Base-by-base conservation (phyloP, 2,329 filamentous ascomycete genomes). In the Neospermospora avenae region DNA sequence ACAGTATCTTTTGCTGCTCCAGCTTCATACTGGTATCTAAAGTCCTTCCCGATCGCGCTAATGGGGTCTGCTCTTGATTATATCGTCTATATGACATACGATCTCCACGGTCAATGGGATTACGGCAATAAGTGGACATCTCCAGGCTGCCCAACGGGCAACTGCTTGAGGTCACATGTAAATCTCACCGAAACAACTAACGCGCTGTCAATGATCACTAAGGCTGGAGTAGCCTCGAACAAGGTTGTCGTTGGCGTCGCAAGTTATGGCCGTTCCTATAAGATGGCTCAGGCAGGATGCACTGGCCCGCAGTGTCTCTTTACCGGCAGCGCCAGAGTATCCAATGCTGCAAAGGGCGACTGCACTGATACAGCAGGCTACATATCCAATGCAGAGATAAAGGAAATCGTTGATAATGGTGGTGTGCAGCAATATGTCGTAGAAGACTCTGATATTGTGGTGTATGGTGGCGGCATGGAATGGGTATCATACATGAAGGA, bases 91-190 rank as follows among this genome's bases (percentile, higher is more conserved):
- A 67, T 67, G 65, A 67, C 65, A 1, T 67, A 67, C 42, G 63
- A 73, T 68, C 34, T 78, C 46, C 73, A 77, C 58, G 75, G 75
- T 3, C 74, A 77, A 56, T 77, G 75, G 75, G 75, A 77, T 58
- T 69, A 68, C 24, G 59, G 57, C 4, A 78, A 76, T 59, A 51
- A 63, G 1, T 72, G 57, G 42, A 49, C 72, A 0, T 57, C 55
- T 7, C 31, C 61, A 2, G 74, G 72, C 7, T 78, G 76, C 55
- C 22, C 52, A 1, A 54, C 39, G 13, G 70, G 73, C 2, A 71
- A 68, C 60, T 74, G 72, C 39, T 63, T 75, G 1, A 65, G 76
- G 2, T 70, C 64, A 2, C 72, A 76, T 45, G 67, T 77, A 22
- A 77, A 77, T 63, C 31, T 68, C 25, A 77, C 76, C 0, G 74